Evolutionary conservation across 2,329 filamentous ascomycete genomes (phyloP).

Genomic region (Colletotrichum sp.): DNA sequence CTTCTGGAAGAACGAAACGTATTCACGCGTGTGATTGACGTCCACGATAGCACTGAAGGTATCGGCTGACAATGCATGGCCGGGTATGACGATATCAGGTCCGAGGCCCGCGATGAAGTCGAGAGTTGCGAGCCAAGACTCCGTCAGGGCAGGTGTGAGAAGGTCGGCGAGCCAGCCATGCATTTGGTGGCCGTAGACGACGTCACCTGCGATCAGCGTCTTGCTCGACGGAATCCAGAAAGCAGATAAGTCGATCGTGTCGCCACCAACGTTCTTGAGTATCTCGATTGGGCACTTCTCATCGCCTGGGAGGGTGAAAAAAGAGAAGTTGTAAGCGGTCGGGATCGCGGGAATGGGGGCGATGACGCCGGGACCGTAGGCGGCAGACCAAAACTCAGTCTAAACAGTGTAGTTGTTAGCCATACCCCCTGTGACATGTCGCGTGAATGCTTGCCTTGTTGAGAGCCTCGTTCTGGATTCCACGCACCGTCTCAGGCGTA

Average conservation of each 20-base stretch:
- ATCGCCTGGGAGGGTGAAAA: constrained; percentile 5
- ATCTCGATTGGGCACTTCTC: constrained; percentile 7
- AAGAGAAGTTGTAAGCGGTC: constrained; percentile 9
- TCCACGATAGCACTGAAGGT: neutral
- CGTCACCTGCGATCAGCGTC: constrained; percentile 10
- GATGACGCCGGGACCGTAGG: neutral
- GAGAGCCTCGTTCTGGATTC: neutral
- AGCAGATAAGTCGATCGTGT: constrained; percentile 2
- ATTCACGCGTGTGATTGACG: neutral
- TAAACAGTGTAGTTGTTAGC: neutral
- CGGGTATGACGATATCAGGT: neutral
- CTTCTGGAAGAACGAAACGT: constrained; percentile 9
- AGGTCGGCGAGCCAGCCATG: constrained; percentile 19
- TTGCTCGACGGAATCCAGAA: constrained; percentile 10
- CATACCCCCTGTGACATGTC: neutral
- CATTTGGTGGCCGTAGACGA: constrained; percentile 8
- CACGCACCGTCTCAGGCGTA: neutral
- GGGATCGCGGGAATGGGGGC: neutral
- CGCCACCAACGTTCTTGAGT: neutral
- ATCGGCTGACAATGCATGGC: neutral
- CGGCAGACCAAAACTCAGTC: neutral
- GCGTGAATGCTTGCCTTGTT: neutral
- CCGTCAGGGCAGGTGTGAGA: neutral
- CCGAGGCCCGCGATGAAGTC: neutral
- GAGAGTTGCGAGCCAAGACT: constrained; percentile 7